Evolutionary conservation across 352 stramenopile genomes (phyloP), one percentile per base, ranked within the genome.

Genomic region (Saprolegnia diclina): DNA sequence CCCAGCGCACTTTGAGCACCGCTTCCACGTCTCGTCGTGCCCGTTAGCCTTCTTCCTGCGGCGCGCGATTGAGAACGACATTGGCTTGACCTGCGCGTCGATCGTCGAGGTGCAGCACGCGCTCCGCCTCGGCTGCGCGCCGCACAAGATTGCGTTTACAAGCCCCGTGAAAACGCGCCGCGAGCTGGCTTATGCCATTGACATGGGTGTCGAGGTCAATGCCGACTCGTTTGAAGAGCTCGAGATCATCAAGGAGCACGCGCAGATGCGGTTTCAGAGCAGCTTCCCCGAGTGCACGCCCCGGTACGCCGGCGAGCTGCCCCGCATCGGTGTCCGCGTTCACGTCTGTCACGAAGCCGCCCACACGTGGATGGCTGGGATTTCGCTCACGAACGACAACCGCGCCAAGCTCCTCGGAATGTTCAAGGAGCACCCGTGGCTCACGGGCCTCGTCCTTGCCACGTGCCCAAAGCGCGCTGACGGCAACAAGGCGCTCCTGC

Each of bases 21-120:
- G 85, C 9, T 95, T 94, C 56, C 87, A 90, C 0, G 83, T 97
- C 71, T 96, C 97, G 62, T 90, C 86, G 42, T 96, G 89, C 50
- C 91, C 91, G 19, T 64, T 97, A n/a, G 71, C 83, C 24, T 94
- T 94, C 48, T 94, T 97, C 57, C 55, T 87, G 22, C 40, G 74
- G 37, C 67, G 71, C n/a, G 76, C 74, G 21, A 56, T 75, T 18
- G 50, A 68, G 10, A 66, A 72, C 53, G 76, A 76, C 52, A 62
- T 81, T n/a, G 79, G 79, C 24, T 65, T 79, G 46, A 79, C 87
- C 64, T 75, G 64, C 29, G 77, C 79, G 16, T 82, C 77, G 19
- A 72, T 86, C 26, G 67, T 66, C 10, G 79, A 87, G 64, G 68
- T 87, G 32, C 76, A 83, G 56, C 74, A 83, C 54, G 66, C 71